phyloP scores from a whole-genome alignment of 257 asterid species.

The Jaltomata sinuosa region DNA sequence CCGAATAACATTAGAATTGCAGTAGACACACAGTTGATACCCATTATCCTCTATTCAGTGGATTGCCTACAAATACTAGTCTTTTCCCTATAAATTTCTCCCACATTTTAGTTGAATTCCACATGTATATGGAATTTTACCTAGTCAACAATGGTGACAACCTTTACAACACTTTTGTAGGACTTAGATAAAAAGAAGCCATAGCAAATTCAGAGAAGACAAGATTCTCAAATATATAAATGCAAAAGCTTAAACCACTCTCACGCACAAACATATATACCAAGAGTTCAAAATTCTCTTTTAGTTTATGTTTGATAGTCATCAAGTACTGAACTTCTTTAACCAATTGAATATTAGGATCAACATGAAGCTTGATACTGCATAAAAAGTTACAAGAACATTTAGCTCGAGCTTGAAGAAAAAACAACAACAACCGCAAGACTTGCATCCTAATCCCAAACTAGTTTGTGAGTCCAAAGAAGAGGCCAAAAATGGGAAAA shows the following conservation, averaged over 20 bases:
- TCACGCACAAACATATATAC: background rate
- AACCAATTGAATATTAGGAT: background rate
- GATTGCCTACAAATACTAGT: constrained; percentile 84
- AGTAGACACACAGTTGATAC: constrained; percentile 76
- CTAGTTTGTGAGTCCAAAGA: background rate
- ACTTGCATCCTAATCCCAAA: background rate
- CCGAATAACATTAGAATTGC: constrained; percentile 54
- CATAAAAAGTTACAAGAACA: background rate
- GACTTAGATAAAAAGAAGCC: background rate
- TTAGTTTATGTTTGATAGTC: too few relatives aligned
- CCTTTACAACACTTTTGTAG: background rate
- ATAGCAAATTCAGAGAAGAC: background rate
- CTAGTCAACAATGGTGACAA: background rate
- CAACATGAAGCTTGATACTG: background rate
- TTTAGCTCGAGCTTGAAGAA: background rate
- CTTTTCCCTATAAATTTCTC: constrained; percentile 84
- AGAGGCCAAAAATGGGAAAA: background rate
- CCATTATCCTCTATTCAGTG: constrained; percentile 91
- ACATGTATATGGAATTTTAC: constrained; percentile 31
- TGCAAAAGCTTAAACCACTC: background rate
- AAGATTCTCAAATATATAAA: background rate
- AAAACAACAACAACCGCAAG: background rate
- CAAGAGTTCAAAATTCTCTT: background rate
- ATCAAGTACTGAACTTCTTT: background rate
- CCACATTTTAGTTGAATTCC: constrained; percentile 74